Evolutionary conservation across 1,139 yeast genomes (phyloP), one percentile per base, ranked within the genome.

Genomic region (Suhomyces ambrosiae): DNA sequence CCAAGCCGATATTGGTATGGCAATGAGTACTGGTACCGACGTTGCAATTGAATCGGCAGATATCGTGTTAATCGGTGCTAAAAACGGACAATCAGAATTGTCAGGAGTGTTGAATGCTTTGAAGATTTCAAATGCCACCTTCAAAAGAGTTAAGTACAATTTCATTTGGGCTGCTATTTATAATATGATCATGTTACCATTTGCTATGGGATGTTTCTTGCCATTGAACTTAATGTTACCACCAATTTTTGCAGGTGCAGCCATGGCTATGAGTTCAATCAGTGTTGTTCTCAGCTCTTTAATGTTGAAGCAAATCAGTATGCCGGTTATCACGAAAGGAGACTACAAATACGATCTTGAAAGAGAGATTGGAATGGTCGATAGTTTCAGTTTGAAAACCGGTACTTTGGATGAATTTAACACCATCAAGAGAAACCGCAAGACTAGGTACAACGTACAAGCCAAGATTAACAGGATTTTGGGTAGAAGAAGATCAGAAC

Each of bases 21-120:
- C 97, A 6, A 79, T 92, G 42, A 83, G 95, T 17, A 79, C 95
- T 0, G 96, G 97, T 3, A 87, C 97, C 0, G 97, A 92, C 54
- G 87, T 92, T 46, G 98, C 98, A 3, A 86, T 92, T 50, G 97
- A 90, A 48, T 88, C 96, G 17, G 96, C 98, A 0, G 97, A 89
- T 57, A 77, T 90, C 26, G 96, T 92, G n/a, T 68, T 94, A 23
- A 55, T 71, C 50, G 64, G 65, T 3, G 48, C 51, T 18, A 50
- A 50, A 23, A 46, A 45, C 9, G 46, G 41, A 45, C 63, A 63
- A 15, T 60, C 66, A 31, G 79, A 80, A 26, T 63, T 89, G 32
- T 57, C 67, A 17, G 92, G 90, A 15, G 80, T 90, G 10, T 71
- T 82, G 7, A 78, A 83, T 41, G 87, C 96, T 0, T 60, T 92